Evolutionary conservation across 139 green algal genomes (phyloP), one percentile per base, ranked within the genome.

Genomic region (Chlorella sp.): DNA sequence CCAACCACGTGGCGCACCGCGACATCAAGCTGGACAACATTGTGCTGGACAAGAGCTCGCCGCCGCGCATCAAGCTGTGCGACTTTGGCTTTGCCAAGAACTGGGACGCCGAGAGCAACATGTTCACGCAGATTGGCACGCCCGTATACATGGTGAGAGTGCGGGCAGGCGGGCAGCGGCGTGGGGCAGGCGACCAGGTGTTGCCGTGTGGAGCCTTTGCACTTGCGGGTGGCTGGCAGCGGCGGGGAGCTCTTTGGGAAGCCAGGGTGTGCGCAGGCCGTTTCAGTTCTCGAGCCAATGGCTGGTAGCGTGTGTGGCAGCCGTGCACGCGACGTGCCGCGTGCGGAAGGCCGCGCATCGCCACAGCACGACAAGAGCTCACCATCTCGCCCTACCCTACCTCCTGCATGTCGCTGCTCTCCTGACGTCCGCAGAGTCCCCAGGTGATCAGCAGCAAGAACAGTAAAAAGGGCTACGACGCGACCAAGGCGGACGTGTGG

Each of bases 1-100:
- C n/a, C 6, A 86, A 91, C 70, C 83, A 82, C n/a, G 91, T 97
- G 20, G 92, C 90, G 0, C 92, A 97, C 68, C 65, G 89, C 68
- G 82, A 81, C 67, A 70, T 94, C 2, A 93, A 93, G 69, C 89
- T 97, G 70, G 91, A 95, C 82, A 97, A 97, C 84, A 95, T 92
- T 31, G 86, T 97, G 49, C 86, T 97, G 31, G 84, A 92, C 63
- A 72, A 76, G 34, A 49, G 51, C 42, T 75, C 88, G 23, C 91
- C 89, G 10, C 91, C 88, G 1, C 73, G 86, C 33, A 82, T 96
- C 35, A 93, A 92, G 80, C 72, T 94, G n/a, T 89, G 83, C 65
- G 86, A 91, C 64, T 91, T 91, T 68, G 86, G 86, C 3, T 88
- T 91, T 68, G 80, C 83, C 35, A 89, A 89, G 80, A 75, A 75